These are phyloP conservation scores for Antitrichia curtipendula DNA, from an alignment of 225 moss, liverwort and hornwort species.

Conservation along the genomic window DNA sequence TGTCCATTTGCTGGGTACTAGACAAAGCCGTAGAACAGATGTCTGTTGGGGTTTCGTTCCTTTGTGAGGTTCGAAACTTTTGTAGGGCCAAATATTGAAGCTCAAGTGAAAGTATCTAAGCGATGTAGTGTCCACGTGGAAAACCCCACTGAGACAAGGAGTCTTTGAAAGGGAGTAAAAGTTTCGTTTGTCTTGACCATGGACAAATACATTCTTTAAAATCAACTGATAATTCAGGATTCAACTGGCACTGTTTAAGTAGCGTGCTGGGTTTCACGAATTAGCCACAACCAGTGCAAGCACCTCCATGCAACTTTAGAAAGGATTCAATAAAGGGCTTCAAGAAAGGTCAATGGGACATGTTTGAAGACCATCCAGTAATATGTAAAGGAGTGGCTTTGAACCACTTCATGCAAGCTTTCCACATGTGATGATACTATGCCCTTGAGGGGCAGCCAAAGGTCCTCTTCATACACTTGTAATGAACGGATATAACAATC, in stretches of 20 bases:
- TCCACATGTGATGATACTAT: background rate
- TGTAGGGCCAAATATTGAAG: background rate
- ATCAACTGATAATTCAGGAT: background rate
- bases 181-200: too few relatives aligned
- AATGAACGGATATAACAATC: background rate
- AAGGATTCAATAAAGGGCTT: background rate
- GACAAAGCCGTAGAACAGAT: background rate
- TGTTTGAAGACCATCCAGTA: background rate
- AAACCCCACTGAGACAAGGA: background rate
- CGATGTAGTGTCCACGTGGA: background rate
- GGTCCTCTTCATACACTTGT: background rate
- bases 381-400: background rate
- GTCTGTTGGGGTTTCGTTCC: background rate
- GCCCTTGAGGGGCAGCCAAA: background rate
- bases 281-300: background rate
- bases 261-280: background rate
- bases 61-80: background rate
- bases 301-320: background rate
- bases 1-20: fast-evolving
- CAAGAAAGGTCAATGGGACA: background rate
- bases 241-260: too few relatives aligned
- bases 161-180: background rate
- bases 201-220: background rate
- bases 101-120: background rate
- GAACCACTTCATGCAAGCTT: background rate